phyloP scores from a whole-genome alignment of 2,329 filamentous ascomycete genomes.

The Trichoderma oligosporum region DNA sequence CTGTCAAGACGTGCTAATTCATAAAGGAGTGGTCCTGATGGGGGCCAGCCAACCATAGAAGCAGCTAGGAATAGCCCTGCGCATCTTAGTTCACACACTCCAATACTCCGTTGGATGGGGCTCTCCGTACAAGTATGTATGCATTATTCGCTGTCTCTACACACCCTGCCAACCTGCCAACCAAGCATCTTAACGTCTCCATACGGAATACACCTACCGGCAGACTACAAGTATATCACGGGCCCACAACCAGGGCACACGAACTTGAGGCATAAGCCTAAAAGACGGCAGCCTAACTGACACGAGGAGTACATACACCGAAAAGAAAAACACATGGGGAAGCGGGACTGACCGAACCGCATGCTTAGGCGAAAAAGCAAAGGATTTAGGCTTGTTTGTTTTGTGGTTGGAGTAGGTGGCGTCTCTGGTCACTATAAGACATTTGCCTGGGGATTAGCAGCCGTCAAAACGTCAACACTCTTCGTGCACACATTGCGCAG shows the following conservation, averaged over 20 bases:
- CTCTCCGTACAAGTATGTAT: neutral
- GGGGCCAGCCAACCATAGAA: neutral
- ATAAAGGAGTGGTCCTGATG: neutral
- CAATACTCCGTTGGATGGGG: neutral
- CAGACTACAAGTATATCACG: too few species aligned
- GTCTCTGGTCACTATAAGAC: neutral
- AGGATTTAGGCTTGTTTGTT: neutral
- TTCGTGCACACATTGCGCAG: neutral
- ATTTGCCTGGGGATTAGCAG: neutral
- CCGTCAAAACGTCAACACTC: neutral
- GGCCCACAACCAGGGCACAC: neutral
- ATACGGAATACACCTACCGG: too few species aligned
- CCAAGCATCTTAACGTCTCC: too few species aligned
- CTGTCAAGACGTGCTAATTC: neutral
- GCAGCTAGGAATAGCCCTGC: neutral
- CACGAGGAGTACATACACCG: neutral
- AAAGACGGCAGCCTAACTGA: neutral
- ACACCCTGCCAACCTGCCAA: neutral
- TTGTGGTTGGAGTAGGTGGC: neutral
- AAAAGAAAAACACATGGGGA: neutral
- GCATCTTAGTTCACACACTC: neutral
- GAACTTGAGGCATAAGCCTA: neutral
- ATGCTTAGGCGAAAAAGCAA: constrained; percentile 2
- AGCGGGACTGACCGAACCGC: constrained; percentile 11
- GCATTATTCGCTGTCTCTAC: neutral